Evolutionary conservation across 495 filamentous ascomycete species (phyloP), one percentile per base, ranked within the genome.

Genomic region (Tuber brumale): DNA sequence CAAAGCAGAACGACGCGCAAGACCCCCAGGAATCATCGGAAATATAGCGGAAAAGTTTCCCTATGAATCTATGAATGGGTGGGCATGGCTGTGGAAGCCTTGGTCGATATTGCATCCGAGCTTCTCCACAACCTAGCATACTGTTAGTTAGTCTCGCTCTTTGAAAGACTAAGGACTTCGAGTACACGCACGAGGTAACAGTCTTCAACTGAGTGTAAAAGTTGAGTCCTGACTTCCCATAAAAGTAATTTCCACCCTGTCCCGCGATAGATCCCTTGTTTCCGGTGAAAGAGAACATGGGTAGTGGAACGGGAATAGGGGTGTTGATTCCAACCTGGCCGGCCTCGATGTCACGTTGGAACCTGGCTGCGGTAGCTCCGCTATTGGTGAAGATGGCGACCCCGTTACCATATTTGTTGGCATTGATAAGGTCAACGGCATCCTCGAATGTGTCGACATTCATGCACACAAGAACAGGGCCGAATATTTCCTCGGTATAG

Each of bases 131-230:
- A 84, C 81, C 93, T 93, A 61, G 70, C 51, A 69, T 39, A 51
- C 18, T 6, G 35, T 82, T 39, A 82, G 78, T 41, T 31, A 14
- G 44, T 43, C 27, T 72, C 37, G 70, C 69, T 71, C 45, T 19
- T 21, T 6, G 39, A 72, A 9, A 27, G 3, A 44, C 21, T 3
- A 42, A 35, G 19, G 37, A 16, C 35, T 27, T n/a, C 10, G 48
- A 37, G 70, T 27, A 57, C 45, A 69, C 80, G 39, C 61, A 82
- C 80, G 81, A 80, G 77, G 95, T 99, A 72, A 99, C 95, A 35
- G 95, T 99, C 91, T 99, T 97, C 81, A 91, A 88, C 87, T 98
- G 95, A 21, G 95, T 99, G 83, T 97, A 99, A 84, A 99, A 99
- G 75, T 91, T 90, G 80, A 99, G 80, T 6, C 95, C 95, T 23